Evolutionary conservation across 73 alveolate genomes (phyloP).

Genomic region (Symbiodinium pilosum): DNA sequence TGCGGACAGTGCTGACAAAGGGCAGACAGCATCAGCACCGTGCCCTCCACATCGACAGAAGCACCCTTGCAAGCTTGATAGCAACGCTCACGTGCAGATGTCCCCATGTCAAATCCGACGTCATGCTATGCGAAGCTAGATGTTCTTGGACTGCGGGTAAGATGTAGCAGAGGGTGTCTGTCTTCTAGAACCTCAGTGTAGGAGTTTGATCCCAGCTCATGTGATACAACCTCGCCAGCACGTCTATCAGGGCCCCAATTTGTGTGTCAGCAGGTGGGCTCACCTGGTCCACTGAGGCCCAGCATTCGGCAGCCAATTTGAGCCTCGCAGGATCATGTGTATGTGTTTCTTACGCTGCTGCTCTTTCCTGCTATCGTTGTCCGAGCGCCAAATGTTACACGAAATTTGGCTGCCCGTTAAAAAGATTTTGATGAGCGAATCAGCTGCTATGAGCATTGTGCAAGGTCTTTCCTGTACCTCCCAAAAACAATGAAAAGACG

Average conservation of each 20-base stretch:
- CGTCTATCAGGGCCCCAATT: too few relatives aligned
- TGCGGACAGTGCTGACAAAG: not conserved
- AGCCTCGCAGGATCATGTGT: conserved; percentile 17
- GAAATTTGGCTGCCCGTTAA: not conserved
- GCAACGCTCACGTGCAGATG: not conserved
- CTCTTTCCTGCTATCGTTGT: too few relatives aligned
- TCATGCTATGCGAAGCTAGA: not conserved
- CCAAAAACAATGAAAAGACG: not conserved
- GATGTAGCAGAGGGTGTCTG: too few relatives aligned
- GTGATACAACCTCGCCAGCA: too few relatives aligned
- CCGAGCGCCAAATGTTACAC: too few relatives aligned
- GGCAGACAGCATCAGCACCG: not conserved
- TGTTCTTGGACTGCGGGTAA: not conserved
- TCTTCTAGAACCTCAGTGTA: too few relatives aligned
- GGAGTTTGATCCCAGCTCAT: too few relatives aligned
- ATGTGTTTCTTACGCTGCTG: too few relatives aligned
- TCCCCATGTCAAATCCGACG: not conserved
- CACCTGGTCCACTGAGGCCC: conserved; percentile 21
- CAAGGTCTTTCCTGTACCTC: not conserved
- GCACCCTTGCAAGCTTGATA: not conserved
- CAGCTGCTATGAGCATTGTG: not conserved
- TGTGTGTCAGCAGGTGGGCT: too few relatives aligned
- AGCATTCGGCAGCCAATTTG: conserved; percentile 53
- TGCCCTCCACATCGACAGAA: not conserved
- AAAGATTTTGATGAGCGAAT: not conserved